Base-by-base conservation (phyloP, 371 early-diverging fungal species). In the Mucor circinelloides region DNA sequence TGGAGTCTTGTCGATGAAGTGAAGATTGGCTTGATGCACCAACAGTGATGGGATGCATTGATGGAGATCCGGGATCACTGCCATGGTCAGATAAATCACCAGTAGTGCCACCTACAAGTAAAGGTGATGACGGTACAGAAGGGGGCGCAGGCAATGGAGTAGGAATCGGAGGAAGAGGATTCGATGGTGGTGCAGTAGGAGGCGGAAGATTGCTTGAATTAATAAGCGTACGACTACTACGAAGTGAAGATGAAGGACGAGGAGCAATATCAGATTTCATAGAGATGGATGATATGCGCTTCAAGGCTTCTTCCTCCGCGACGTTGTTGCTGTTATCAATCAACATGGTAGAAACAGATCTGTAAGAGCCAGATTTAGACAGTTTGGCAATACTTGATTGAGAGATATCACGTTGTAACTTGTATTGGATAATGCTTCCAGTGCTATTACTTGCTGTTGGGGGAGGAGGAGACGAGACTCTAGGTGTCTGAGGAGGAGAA, bases 101-200 rank as follows among this genome's bases (percentile, higher is more conserved):
- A 17, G 40, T 9, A 17, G 40, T 40, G n/a, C 57, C 38, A 1
- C 42, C 50, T 25, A 27, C 19, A 12, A 62, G 32, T 10, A 34
- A 46, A 13, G 61, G 57, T 36, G 71, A 60, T 28, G 42, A 42
- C 27, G 74, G 66, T 7, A 64, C 19, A n/a, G 54, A 50, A 19
- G 81, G 76, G 1, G 56, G 54, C 9, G 76, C 64, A 27, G 80
- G 79, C 19, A 76, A 64, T 52, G 74, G 66, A 8, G 77, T 71
- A n/a, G 84, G 84, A 23, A 81, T 72, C 7, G 84, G 84, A n/a
- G 84, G 84, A 34, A 84, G 68, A 30, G 81, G 82, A 55, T 80
- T 80, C 3, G 80, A 78, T 0, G 84, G 84, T 17, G 84, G 84
- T 12, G 84, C 81, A n/a, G 78, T 67, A 9, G 78, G 79, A 52